phyloP scores from a whole-genome alignment of 768 basidiomycete species.

The Pleurotus sapidus region DNA sequence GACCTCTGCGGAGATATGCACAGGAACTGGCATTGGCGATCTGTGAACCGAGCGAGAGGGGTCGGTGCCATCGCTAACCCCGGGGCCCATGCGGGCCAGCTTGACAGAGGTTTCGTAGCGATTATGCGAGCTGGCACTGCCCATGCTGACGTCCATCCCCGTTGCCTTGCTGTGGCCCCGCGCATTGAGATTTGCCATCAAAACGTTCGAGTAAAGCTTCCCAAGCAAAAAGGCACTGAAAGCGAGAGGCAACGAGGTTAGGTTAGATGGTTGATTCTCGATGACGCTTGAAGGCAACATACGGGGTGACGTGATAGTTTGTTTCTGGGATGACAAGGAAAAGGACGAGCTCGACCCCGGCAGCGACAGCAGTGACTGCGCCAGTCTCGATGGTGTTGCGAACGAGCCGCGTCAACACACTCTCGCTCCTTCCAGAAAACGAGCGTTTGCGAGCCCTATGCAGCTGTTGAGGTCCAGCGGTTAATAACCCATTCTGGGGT shows the following conservation, averaged over 20 bases:
- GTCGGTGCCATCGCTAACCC: no score
- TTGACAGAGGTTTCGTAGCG: no score
- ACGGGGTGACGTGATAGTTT: background rate
- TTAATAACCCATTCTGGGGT: background rate
- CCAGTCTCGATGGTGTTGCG: constrained; percentile 15
- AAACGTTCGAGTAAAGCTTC: background rate
- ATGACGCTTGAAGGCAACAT: background rate
- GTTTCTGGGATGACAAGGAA: constrained; percentile 3
- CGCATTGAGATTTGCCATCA: background rate
- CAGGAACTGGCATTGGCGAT: no score
- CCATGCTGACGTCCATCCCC: background rate
- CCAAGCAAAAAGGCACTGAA: background rate
- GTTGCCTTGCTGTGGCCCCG: background rate
- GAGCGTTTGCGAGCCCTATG: constrained; percentile 7
- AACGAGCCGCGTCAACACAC: constrained; percentile 14
- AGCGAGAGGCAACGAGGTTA: background rate
- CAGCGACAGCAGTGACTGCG: constrained; percentile 16
- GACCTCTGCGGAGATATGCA: no score
- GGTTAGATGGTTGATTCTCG: background rate
- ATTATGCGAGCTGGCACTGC: no score
- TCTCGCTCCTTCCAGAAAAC: constrained; percentile 9
- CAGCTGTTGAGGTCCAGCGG: constrained; percentile 6
- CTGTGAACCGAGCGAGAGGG: no score
- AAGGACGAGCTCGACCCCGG: constrained; percentile 13
- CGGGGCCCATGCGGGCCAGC: no score